Evolutionary conservation across 176 grass and related monocot species (phyloP), one percentile per base, ranked within the genome.

Genomic region (Echinochloa phyllopogon): DNA sequence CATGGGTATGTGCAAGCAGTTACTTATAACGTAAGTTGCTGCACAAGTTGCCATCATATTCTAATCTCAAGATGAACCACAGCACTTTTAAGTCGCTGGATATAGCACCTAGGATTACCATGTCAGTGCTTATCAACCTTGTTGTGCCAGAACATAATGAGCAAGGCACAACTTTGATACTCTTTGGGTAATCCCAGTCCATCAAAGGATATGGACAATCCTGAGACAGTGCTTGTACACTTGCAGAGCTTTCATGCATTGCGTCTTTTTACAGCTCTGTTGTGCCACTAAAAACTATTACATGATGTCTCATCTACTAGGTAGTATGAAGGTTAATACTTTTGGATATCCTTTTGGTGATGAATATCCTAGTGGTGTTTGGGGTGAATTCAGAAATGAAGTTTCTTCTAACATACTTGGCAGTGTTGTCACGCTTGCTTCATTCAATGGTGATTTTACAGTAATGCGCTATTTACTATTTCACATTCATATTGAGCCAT

Each of bases 401-500:
- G 38, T 43, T 77, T 13, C 38, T 77, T 25, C 21, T 25, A 40
- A 3, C 55, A 61, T 77, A 77, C 25, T 1, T 43, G 20, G 21
- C 17, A 61, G 60, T 10, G 6, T 77, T 42, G 74, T 59, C 23
- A 39, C 55, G 25, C 55, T 77, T 60, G 74, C 74, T 60, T 77
- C 55, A 0, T 77, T 60, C 53, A 43, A 44, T 25, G 74, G 53
- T 77, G 38, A 43, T 69, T 69, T 77, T 60, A 58, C 53, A 24
- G 12, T 76, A 24, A 23, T 76, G 52, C 59, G 52, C 20, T 42
- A 20, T 76, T 24, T 40, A 42, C 74, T 77, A 69, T 69, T 77
- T 60, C 6, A 17, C 56, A 77, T 60, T 43, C 43, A 13, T 60
- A 60, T 62, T 33, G 45, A 13, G 41, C 47, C 12, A 45, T 62